These are phyloP conservation scores for Durusdinium trenchii DNA, from an alignment of 73 alveolate species.

Conservation along the genomic window DNA sequence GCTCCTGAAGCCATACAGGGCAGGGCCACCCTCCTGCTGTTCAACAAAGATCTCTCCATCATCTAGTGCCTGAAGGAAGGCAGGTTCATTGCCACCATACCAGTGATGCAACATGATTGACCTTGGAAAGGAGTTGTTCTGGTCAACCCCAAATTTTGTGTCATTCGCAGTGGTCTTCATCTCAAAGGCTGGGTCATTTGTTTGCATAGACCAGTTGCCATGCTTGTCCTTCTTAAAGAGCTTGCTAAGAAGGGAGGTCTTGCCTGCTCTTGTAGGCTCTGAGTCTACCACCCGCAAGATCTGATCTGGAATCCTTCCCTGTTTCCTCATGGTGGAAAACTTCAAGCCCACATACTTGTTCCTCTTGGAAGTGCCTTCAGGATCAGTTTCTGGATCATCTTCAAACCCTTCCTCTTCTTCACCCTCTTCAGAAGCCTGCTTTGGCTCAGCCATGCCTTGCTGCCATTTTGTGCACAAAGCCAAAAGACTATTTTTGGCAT, in stretches of 20 bases:
- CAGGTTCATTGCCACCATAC: not conserved
- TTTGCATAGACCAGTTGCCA: not conserved
- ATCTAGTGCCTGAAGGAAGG: no score
- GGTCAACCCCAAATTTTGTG: not conserved
- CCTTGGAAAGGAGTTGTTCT: not conserved
- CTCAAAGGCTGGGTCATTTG: not conserved
- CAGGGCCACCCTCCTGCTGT: no score
- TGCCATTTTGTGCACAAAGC: no score
- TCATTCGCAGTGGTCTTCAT: not conserved
- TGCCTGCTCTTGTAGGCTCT: not conserved
- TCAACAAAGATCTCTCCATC: no score
- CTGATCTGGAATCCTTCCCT: not conserved
- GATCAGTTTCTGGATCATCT: not conserved
- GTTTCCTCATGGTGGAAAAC: not conserved
- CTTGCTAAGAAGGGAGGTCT: not conserved
- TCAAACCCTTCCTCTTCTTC: not conserved
- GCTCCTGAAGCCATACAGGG: no score
- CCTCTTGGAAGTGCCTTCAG: not conserved
- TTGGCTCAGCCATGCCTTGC: not conserved
- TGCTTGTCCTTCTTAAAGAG: not conserved
- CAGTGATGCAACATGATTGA: not conserved
- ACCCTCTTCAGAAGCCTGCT: not conserved
- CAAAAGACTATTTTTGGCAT: no score
- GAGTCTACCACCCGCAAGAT: not conserved
- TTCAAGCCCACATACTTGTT: not conserved